A percentile compares a stretch with the other conserved stretches of the same genome.
phyloP scores from a whole-genome alignment of 495 filamentous ascomycete species.

The Trichoderma virens region DNA sequence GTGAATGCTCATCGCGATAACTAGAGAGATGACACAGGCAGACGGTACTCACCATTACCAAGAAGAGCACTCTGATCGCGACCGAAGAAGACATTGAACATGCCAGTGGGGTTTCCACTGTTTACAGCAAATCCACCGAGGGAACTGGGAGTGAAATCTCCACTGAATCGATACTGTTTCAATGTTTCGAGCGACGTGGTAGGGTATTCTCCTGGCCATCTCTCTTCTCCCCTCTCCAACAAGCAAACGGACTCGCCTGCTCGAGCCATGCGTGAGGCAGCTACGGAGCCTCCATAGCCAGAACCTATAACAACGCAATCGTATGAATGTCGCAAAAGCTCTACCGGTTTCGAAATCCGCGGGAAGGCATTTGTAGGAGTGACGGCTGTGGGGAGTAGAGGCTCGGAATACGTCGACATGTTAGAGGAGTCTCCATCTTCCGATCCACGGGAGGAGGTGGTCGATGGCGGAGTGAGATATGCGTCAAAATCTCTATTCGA shows the following conservation, averaged over 20 bases:
- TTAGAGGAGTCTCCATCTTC: not conserved
- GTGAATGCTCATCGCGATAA: not conserved
- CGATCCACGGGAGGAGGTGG: not conserved
- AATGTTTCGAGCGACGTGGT: constrained; percentile 29
- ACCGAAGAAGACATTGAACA: constrained; percentile 57
- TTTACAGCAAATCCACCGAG: constrained; percentile 33
- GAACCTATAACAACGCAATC: constrained; percentile 46
- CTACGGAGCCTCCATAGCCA: constrained; percentile 46
- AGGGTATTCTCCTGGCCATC: constrained; percentile 45
- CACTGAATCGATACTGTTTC: constrained; percentile 48
- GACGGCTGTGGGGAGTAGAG: not conserved
- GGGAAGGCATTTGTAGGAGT: constrained; percentile 18
- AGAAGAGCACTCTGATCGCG: constrained; percentile 60
- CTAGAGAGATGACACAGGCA: not conserved
- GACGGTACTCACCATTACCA: constrained; percentile 44
- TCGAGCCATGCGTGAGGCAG: constrained; percentile 43
- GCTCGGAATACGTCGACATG: not conserved
- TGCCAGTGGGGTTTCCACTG: constrained; percentile 47
- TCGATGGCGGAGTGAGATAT: not conserved
- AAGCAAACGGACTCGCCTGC: constrained; percentile 35
- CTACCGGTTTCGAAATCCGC: constrained; percentile 33
- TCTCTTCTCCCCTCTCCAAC: constrained; percentile 43
- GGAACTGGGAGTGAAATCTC: constrained; percentile 37
- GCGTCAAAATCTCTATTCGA: not conserved
- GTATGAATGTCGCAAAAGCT: constrained; percentile 34